Conservation (phyloP, 2,329 filamentous ascomycete species). For the Penicillium sp. region DNA sequence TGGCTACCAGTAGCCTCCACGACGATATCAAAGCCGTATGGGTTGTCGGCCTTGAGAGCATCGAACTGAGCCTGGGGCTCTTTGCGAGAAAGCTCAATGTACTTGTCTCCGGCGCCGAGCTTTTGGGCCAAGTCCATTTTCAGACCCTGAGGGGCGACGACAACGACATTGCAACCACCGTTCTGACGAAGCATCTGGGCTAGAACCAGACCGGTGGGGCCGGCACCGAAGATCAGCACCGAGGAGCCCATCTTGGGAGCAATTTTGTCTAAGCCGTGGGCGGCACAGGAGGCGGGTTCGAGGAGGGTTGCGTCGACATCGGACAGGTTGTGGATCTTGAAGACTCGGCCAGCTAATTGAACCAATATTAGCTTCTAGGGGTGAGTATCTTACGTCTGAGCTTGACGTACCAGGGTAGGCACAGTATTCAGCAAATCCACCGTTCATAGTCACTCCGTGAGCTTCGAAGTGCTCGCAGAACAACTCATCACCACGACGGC, state of each 20-base stretch:
- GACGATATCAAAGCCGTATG: slow-evolving; percentile 73
- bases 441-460: slow-evolving; percentile 61
- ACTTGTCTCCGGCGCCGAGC: slow-evolving; percentile 52
- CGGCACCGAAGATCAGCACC: slow-evolving; percentile 69
- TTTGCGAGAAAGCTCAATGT: slow-evolving; percentile 48
- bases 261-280: slow-evolving; percentile 70
- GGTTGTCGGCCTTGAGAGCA: slow-evolving; percentile 64
- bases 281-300: slow-evolving; percentile 71
- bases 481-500: slow-evolving; percentile 65
- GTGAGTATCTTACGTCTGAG: neutral
- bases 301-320: slow-evolving; percentile 71
- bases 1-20: slow-evolving; percentile 70
- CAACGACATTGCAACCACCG: slow-evolving; percentile 69
- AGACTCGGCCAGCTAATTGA: slow-evolving; percentile 56
- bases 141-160: slow-evolving; percentile 67
- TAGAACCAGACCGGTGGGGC: slow-evolving; percentile 67
- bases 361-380: neutral
- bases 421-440: slow-evolving; percentile 73
- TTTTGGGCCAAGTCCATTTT: slow-evolving; percentile 69
- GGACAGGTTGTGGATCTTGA: slow-evolving; percentile 67
- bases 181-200: slow-evolving; percentile 66
- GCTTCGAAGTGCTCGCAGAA: slow-evolving; percentile 70
- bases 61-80: slow-evolving; percentile 62
- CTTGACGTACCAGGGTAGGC: slow-evolving; percentile 46
- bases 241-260: slow-evolving; percentile 65